A percentile compares a stretch with the other conserved stretches of the same genome.
These are phyloP conservation scores for Hemileia vastatrix DNA, from an alignment of 1,284 basidiomycete species.

Conservation along the genomic window DNA sequence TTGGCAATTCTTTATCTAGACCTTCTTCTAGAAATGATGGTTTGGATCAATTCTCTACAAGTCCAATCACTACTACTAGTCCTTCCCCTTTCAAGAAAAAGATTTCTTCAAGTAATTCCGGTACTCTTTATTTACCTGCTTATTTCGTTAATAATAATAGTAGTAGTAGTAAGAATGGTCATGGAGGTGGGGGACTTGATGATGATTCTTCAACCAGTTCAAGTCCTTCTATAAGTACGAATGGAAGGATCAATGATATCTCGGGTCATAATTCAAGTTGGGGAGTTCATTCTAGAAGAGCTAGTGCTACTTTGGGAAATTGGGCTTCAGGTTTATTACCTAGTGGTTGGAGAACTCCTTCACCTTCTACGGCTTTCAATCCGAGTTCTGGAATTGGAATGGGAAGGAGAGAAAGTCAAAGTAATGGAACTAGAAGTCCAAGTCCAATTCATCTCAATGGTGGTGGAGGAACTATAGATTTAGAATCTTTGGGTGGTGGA, in stretches of 20 bases:
- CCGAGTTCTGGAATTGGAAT: not conserved
- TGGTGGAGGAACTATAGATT: not conserved
- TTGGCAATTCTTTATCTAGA: constrained; percentile 27
- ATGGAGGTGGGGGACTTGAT: no score
- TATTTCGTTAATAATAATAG: no score
- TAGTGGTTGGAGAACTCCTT: not conserved
- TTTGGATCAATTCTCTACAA: not conserved
- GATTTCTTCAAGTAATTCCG: no score
- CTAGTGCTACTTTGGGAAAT: not conserved
- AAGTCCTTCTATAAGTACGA: no score
- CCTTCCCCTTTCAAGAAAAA: no score
- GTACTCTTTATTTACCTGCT: no score
- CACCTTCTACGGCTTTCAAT: not conserved
- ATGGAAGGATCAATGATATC: no score
- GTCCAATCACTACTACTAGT: constrained; percentile 21
- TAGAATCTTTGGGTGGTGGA: not conserved
- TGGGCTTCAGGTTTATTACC: not conserved
- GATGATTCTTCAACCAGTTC: no score
- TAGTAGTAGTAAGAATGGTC: no score
- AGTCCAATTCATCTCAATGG: not conserved
- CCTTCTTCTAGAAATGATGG: constrained; percentile 26
- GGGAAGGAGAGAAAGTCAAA: not conserved
- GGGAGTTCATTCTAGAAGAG: not conserved
- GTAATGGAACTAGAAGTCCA: not conserved
- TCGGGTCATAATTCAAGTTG: no score